These are phyloP conservation scores for Balansia obtecta DNA, from an alignment of 2,329 filamentous ascomycete genomes.

Conservation along the genomic window DNA sequence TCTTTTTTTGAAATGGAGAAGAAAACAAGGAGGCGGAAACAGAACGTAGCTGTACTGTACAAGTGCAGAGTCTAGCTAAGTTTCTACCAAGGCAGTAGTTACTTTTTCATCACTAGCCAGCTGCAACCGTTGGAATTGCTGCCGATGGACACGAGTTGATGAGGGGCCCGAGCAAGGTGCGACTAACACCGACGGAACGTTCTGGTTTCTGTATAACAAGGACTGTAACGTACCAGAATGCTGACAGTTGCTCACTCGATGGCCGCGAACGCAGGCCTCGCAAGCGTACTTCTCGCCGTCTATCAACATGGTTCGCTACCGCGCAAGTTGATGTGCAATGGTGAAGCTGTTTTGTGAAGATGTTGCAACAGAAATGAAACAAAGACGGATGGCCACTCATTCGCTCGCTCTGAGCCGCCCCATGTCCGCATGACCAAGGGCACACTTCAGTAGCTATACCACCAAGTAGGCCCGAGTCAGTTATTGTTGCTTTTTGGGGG, in stretches of 20 bases:
- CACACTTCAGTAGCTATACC: neutral
- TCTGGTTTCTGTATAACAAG: neutral
- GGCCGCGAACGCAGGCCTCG: slow-evolving; percentile 94
- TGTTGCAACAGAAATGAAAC: slow-evolving; percentile 1
- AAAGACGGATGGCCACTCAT: too few species aligned
- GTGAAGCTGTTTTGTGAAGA: neutral
- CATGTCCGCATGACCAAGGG: too few species aligned
- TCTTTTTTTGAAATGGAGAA: too few species aligned
- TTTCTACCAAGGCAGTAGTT: neutral
- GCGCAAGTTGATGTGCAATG: neutral
- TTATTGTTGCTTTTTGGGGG: neutral
- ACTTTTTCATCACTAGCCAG: too few species aligned
- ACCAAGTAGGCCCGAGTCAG: slow-evolving; percentile 7
- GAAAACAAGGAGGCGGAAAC: neutral
- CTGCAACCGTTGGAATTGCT: too few species aligned
- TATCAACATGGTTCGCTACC: slow-evolving; percentile 51
- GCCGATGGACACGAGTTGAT: neutral
- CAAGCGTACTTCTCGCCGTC: slow-evolving; percentile 97
- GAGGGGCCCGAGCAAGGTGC: neutral
- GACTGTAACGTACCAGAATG: slow-evolving; percentile 63
- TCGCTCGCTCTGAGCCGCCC: too few species aligned
- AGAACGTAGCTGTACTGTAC: neutral
- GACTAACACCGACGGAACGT: neutral
- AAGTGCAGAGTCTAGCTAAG: neutral
- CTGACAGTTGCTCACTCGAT: slow-evolving; percentile 97